Conservation (phyloP, 2,329 filamentous ascomycete genomes). For the Xylariaceae sp. region DNA sequence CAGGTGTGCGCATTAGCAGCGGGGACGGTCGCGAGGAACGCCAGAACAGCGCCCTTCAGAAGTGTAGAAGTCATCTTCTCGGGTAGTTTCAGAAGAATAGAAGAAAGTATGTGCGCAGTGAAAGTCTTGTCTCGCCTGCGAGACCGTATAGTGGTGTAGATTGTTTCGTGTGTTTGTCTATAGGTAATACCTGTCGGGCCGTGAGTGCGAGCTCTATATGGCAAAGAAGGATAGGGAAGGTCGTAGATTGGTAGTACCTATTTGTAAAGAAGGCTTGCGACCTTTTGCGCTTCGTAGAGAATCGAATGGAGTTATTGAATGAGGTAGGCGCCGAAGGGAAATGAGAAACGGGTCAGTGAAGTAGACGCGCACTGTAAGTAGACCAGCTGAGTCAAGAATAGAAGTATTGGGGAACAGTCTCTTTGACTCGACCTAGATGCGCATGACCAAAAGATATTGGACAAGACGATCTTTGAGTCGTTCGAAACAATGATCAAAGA, state of each 20-base stretch:
- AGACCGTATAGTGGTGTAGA: too few species aligned
- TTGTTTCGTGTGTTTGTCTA: too few species aligned
- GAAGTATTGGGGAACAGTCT: conserved; percentile 20
- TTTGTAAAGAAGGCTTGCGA: too few species aligned
- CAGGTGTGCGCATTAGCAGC: conserved; percentile 64
- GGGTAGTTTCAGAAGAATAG: background rate
- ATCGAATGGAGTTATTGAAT: conserved; percentile 5
- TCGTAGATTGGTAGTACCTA: too few species aligned
- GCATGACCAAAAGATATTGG: conserved; percentile 13
- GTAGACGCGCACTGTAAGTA: conserved; percentile 18
- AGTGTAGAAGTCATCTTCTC: conserved; percentile 19
- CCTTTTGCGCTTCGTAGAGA: conserved; percentile 2
- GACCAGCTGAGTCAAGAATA: conserved; percentile 17
- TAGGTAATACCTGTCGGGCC: too few species aligned
- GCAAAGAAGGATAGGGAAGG: too few species aligned
- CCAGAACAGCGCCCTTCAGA: conserved; percentile 14
- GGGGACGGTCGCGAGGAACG: conserved; percentile 31
- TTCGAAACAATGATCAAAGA: conserved; percentile 19
- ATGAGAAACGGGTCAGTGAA: conserved; percentile 11
- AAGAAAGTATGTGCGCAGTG: conserved; percentile 5
- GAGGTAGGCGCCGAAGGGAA: conserved; percentile 5
- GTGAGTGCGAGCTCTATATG: too few species aligned
- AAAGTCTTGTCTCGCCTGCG: conserved; percentile 20
- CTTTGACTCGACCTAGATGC: conserved; percentile 21
- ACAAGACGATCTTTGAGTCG: conserved; percentile 19